Conservation (phyloP, 352 stramenopile species). For the Phytophthora citrophthora region DNA sequence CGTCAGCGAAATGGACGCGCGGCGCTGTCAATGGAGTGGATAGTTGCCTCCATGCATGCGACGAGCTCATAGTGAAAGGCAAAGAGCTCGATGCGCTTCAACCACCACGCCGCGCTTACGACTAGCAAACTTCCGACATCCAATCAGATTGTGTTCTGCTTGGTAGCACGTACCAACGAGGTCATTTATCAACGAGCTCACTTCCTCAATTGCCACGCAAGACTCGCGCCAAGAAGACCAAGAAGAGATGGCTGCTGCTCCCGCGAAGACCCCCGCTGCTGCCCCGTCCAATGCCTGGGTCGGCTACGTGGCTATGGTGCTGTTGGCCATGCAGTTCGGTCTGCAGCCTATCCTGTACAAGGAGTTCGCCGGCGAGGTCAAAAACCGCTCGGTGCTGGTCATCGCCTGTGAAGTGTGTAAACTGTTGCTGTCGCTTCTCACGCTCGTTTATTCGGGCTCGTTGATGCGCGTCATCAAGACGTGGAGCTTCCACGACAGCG, state of each 20-base stretch:
- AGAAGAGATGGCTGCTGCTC: conserved; percentile 17
- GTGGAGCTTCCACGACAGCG: conserved; percentile 59
- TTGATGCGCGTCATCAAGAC: conserved; percentile 45
- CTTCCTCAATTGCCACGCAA: conserved; percentile 21
- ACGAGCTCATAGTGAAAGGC: conserved; percentile 10
- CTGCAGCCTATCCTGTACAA: conserved; percentile 87
- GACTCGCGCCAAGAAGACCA: conserved; percentile 2
- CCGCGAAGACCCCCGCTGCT: conserved; percentile 1
- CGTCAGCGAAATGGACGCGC: background rate
- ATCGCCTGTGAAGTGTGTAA: conserved; percentile 81
- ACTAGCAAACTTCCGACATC: conserved; percentile 23
- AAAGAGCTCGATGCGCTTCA: conserved; percentile 18
- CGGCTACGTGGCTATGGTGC: conserved; percentile 60
- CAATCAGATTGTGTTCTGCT: conserved; percentile 14
- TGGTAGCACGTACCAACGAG: background rate
- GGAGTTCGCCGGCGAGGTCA: conserved; percentile 64
- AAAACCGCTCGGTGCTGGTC: conserved; percentile 70
- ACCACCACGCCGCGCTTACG: conserved; percentile 29
- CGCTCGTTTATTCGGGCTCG: conserved; percentile 48
- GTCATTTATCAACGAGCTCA: conserved; percentile 13
- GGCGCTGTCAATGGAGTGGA: background rate
- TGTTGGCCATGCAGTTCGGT: conserved; percentile 83
- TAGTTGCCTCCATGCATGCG: conserved; percentile 3
- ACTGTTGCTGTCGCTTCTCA: conserved; percentile 58
- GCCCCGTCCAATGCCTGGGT: conserved; percentile 27